Percentiles rank a stretch among this genome's conserved stretches.
Evolutionary conservation across 169 alveolate species (phyloP).

Genomic region (Theileria sp.): DNA sequence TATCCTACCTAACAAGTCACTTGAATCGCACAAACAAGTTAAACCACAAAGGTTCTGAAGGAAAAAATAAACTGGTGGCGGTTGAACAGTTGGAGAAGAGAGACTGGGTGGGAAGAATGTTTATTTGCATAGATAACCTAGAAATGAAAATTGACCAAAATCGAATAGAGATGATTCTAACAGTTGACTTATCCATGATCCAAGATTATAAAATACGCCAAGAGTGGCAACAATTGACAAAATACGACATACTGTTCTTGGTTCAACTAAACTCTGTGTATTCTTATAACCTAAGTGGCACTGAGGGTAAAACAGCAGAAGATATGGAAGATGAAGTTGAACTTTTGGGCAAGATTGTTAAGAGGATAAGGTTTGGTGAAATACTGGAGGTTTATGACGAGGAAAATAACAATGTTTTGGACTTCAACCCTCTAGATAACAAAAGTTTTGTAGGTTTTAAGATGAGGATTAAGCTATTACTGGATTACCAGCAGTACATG

Average conservation of each 20-base stretch:
- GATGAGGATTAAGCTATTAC: constrained; percentile 71
- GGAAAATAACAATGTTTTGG: constrained; percentile 65
- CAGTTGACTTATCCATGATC: constrained; percentile 36
- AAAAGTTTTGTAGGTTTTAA: constrained; percentile 68
- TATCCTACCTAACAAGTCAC: not conserved
- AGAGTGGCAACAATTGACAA: constrained; percentile 58
- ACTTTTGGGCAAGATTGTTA: constrained; percentile 31
- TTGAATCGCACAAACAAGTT: not conserved
- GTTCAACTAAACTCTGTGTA: constrained; percentile 14
- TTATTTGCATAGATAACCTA: not conserved
- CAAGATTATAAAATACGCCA: constrained; percentile 50
- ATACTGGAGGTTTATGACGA: constrained; percentile 61
- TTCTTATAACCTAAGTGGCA: not conserved
- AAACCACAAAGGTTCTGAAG: not conserved
- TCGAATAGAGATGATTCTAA: constrained; percentile 35
- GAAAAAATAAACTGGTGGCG: not conserved
- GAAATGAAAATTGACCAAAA: constrained; percentile 4
- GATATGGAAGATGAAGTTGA: constrained; percentile 44
- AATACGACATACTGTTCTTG: constrained; percentile 50
- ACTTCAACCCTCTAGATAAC: constrained; percentile 66
- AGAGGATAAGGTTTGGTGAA: constrained; percentile 61
- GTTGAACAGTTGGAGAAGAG: not conserved
- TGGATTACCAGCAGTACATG: constrained; percentile 81
- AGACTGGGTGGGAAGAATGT: not conserved
- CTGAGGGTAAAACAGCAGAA: constrained; percentile 26